Evolutionary conservation across 2,329 filamentous ascomycete genomes (phyloP), one percentile per base, ranked within the genome.

Genomic region (Ceratocystis smalleyi): DNA sequence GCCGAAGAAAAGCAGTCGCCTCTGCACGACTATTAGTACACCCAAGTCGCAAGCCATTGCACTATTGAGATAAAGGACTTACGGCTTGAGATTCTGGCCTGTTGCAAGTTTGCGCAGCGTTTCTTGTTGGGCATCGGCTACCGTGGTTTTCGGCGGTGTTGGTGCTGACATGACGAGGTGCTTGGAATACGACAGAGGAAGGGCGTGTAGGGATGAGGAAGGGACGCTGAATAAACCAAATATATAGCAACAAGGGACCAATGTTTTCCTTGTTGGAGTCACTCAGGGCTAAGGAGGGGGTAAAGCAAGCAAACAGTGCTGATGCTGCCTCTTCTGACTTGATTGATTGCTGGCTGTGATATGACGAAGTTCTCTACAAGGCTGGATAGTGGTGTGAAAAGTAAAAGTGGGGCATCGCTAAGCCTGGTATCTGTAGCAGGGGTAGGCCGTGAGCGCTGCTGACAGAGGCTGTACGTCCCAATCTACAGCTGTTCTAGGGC

Each of bases 61-160:
- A 3, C 30, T 57, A 15, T 15, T 2, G 17, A 3, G 7, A n/a
- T 7, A 35, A 30, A 17, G 15, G n/a, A 57, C 54, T 27, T 35
- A 64, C 63, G 55, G 35, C 43, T 64, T 45, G 27, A 64, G 22
- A 17, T 40, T 51, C 35, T 43, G 7, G 43, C 45, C 32, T n/a
- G 43, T 35, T n/a, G 63, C 63, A 43, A 64, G 55, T 24, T 57
- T 55, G 43, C 55, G 63, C 51, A 64, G 54, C 32, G 43, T 64
- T 30, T n/a, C 10, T 19, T 24, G 47, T 15, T 59, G 40, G 24
- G 54, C 43, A 22, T 59, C 55, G 55, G 55, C 17, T 27, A 15
- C 10, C 30, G 24, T 43, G 10, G 19, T 8, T 10, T 27, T 35
- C 15, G 51, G 54, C 10, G 55, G 30, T 32, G 55, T 32, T 35